These are phyloP conservation scores for Boletus sp. DNA, from an alignment of 1,284 basidiomycete genomes.

Conservation along the genomic window DNA sequence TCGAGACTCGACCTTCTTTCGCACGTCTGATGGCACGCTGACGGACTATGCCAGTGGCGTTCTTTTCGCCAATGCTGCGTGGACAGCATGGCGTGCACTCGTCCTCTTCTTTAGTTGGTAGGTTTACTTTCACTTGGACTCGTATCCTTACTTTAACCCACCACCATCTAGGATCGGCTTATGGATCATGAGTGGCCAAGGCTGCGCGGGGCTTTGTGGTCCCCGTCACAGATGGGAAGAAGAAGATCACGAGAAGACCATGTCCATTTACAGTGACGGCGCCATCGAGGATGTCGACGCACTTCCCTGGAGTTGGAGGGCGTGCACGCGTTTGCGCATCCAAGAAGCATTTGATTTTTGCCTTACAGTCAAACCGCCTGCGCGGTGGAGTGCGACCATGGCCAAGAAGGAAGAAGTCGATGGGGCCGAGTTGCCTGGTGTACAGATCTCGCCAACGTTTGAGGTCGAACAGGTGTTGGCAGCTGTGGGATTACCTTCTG, in stretches of 20 bases:
- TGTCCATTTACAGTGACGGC: conserved; percentile 52
- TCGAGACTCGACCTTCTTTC: conserved; percentile 77
- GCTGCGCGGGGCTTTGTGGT: conserved; percentile 79
- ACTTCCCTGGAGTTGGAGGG: conserved; percentile 77
- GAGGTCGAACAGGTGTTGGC: conserved; percentile 72
- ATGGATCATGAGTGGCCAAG: conserved; percentile 74
- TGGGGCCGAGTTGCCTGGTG: conserved; percentile 33
- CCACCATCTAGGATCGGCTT: conserved; percentile 60
- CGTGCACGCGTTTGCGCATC: conserved; percentile 68
- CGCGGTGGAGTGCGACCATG: conserved; percentile 36
- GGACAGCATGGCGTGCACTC: conserved; percentile 71
- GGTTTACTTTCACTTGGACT: not conserved
- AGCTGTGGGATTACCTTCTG: conserved; percentile 62
- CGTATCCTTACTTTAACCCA: conserved; percentile 3
- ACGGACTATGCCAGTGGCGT: conserved; percentile 75
- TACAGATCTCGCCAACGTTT: conserved; percentile 41
- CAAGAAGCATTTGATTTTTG: conserved; percentile 84
- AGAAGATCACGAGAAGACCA: conserved; percentile 64
- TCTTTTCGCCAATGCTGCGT: conserved; percentile 74
- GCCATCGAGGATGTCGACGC: conserved; percentile 50
- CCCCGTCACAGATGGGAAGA: conserved; percentile 83
- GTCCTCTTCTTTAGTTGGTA: conserved; percentile 71
- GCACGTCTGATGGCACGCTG: conserved; percentile 59
- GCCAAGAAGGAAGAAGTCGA: conserved; percentile 42
- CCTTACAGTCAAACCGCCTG: conserved; percentile 51